Evolutionary conservation across 2,329 filamentous ascomycete genomes (phyloP).

Genomic region (Ilyonectria sp.): DNA sequence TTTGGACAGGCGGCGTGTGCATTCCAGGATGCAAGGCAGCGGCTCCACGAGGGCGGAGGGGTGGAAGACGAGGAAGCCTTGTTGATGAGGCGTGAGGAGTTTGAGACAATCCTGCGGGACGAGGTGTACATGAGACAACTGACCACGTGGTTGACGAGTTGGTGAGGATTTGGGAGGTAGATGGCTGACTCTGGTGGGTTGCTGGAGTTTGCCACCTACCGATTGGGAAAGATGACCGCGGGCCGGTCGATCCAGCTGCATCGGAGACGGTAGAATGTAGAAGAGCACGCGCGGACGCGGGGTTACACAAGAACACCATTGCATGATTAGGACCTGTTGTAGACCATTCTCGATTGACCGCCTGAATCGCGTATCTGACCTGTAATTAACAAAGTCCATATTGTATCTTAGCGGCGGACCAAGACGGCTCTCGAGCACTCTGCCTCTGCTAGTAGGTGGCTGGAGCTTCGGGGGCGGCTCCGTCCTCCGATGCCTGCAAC

Average conservation of each 20-base stretch:
- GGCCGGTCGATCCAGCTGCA: slow-evolving; percentile 19
- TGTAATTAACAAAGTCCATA: slow-evolving; percentile 23
- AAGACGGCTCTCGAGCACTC: background rate
- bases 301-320: slow-evolving; percentile 26
- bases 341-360: slow-evolving; percentile 25
- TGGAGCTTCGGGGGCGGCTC: slow-evolving; percentile 5
- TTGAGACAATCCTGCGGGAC: slow-evolving; percentile 42
- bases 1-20: slow-evolving; percentile 29
- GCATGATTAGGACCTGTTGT: slow-evolving; percentile 32
- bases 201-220: background rate
- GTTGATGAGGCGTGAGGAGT: slow-evolving; percentile 34
- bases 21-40: slow-evolving; percentile 34
- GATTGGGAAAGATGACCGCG: slow-evolving; percentile 6
- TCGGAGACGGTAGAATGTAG: slow-evolving; percentile 11
- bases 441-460: background rate
- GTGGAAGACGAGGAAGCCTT: slow-evolving; percentile 34
- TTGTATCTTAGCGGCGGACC: slow-evolving; percentile 18
- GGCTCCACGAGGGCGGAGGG: slow-evolving; percentile 32
- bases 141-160: slow-evolving; percentile 45
- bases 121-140: slow-evolving; percentile 41
- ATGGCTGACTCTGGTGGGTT: background rate
- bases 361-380: slow-evolving; percentile 40
- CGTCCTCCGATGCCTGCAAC: background rate
- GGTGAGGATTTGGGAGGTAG: slow-evolving; percentile 28
- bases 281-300: slow-evolving; percentile 19